Conservation (phyloP, 768 basidiomycete genomes). For the Piloderma croceum region DNA sequence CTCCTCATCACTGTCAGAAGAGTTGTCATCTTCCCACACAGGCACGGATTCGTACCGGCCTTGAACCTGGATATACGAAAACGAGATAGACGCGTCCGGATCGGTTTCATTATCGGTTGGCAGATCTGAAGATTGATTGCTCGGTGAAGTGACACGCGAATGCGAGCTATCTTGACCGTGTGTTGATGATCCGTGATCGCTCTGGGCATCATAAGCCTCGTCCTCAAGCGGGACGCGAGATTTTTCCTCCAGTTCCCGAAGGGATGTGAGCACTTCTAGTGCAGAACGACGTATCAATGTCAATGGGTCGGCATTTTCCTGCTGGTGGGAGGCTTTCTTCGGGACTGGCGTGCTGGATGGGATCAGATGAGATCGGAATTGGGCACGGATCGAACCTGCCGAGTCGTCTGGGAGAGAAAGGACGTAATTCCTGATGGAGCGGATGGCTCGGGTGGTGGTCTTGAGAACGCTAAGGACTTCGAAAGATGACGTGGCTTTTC, state of each 20-base stretch:
- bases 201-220: constrained; percentile 78
- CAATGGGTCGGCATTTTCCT: constrained; percentile 49
- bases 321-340: constrained; percentile 30
- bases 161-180: constrained; percentile 23
- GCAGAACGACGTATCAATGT: constrained; percentile 70
- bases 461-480: constrained; percentile 72
- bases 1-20: constrained; percentile 41
- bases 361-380: constrained; percentile 54
- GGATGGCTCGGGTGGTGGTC: constrained; percentile 73
- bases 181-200: constrained; percentile 52
- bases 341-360: constrained; percentile 29
- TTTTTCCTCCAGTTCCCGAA: constrained; percentile 77
- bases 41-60: constrained; percentile 61
- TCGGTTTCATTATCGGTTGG: constrained; percentile 33
- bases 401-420: constrained; percentile 76
- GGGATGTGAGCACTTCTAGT: constrained; percentile 73
- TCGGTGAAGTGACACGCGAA: constrained; percentile 44
- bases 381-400: constrained; percentile 45
- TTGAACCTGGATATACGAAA: constrained; percentile 64
- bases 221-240: constrained; percentile 72
- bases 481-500: constrained; percentile 20
- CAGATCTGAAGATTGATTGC: constrained; percentile 27
- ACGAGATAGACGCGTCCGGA: constrained; percentile 58
- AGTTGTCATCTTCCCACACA: constrained; percentile 76
- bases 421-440: constrained; percentile 79